Base-by-base conservation (phyloP, 257 asterid species). In the Solanum dulcamara region DNA sequence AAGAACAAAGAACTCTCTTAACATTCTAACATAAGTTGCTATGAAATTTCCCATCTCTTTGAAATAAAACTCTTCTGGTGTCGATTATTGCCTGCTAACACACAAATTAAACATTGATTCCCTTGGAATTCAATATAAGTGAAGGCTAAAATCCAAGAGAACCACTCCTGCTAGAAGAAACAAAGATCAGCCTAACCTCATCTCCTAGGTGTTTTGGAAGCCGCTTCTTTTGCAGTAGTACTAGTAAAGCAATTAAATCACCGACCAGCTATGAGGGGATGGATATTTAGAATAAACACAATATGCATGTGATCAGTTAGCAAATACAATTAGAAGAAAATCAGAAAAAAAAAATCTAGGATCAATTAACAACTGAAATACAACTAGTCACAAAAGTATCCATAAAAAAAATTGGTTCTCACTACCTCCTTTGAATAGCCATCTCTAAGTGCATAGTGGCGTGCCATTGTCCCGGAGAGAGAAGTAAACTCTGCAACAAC, bases 361-460 rank as follows among this genome's bases (percentile, higher is more conserved):
- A 44, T 14, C 35, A 24, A 74, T 9, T 13, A 55, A 72, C 3
- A 72, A 74, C 12, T 74, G 57, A 42, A 40, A 40, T 37, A n/a
- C 35, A 42, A 42, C 38, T 42, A 24, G 57, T 46, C 81, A 24
- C 14, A 15, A 26, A 77, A 46, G 7, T 15, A 77, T 46, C 42
- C 62, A 44, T 26, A 46, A 28, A 15, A 8, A 38, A n/a, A 42
- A 14, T 81, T 74, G 84, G 38, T 70, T 86, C 85, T 42, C 70
- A 60, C 33, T 82, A 94, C 98, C 98, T 94, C 94, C 83, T 90
- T 90, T 70, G 98, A 93, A 86, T 92, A 92, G 91, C 98, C 98
- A 89, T 95, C 98, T 91, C 98, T 92, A 48, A 95, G 90, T 87
- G 99, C 98, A 92, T 96, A 96, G 90, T 96, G 99, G 24, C 96